phyloP scores from a whole-genome alignment of 1,284 basidiomycete species.

The Bjerkandera adusta region DNA sequence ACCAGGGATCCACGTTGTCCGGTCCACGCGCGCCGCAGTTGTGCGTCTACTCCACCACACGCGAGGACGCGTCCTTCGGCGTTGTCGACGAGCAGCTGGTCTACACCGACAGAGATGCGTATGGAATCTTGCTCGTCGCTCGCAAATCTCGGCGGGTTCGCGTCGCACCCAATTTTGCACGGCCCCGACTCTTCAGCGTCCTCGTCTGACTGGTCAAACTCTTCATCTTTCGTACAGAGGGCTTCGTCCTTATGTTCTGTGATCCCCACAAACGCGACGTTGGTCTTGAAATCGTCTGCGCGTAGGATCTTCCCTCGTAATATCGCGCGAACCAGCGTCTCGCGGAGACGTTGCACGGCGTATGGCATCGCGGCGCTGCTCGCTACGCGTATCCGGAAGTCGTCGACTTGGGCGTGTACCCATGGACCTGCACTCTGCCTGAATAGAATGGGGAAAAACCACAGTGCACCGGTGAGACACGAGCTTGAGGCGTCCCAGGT shows the following conservation, averaged over 20 bases:
- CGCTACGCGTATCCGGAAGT: conserved; percentile 35
- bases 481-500: conserved; percentile 32
- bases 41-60: conserved; percentile 35
- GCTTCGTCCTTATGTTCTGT: conserved; percentile 11
- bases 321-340: conserved; percentile 37
- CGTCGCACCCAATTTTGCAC: conserved; percentile 11
- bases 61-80: conserved; percentile 38
- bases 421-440: conserved; percentile 36
- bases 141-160: conserved; percentile 14
- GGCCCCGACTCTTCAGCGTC: conserved; percentile 9
- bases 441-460: conserved; percentile 40
- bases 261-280: conserved; percentile 27
- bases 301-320: conserved; percentile 39
- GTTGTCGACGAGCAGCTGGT: conserved; percentile 36
- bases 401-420: conserved; percentile 33
- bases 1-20: conserved; percentile 36
- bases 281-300: conserved; percentile 37
- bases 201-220: neutral
- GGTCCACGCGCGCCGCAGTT: conserved; percentile 38
- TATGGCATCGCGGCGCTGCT: conserved; percentile 35
- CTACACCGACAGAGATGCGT: conserved; percentile 27
- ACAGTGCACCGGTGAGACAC: conserved; percentile 28
- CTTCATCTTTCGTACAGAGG: conserved; percentile 7
- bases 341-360: conserved; percentile 36
- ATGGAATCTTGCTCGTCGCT: conserved; percentile 29